Percentiles rank a stretch among this genome's conserved stretches.
phyloP scores from a whole-genome alignment of 2,329 filamentous ascomycete genomes.

The Scedosporium aurantiacum region DNA sequence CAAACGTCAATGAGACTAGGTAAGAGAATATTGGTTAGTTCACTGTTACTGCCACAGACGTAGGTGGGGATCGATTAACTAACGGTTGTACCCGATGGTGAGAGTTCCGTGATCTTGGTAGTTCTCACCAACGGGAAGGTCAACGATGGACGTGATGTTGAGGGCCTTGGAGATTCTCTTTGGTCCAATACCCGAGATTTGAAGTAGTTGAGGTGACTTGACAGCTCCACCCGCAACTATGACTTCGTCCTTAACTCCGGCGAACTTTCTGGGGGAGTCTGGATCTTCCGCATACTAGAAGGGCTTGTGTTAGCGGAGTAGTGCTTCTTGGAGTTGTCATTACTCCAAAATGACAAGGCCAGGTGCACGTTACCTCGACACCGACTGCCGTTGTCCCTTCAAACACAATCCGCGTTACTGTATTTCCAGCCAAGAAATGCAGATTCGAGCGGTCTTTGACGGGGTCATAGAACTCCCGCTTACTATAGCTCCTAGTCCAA shows the following conservation, averaged over 20 bases:
- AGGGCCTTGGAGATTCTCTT: conserved; percentile 26
- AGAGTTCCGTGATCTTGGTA: conserved; percentile 36
- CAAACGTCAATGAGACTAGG: not conserved
- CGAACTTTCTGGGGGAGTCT: conserved; percentile 8
- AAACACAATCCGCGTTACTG: conserved; percentile 14
- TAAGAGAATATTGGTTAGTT: not conserved
- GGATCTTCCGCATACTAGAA: not conserved
- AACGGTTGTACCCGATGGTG: not conserved
- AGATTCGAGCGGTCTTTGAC: conserved; percentile 13
- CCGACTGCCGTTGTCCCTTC: conserved; percentile 16
- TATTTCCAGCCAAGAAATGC: conserved; percentile 14
- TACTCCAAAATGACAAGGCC: not conserved
- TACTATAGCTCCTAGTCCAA: conserved; percentile 17
- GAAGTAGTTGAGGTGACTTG: conserved; percentile 39
- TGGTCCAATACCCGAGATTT: conserved; percentile 38
- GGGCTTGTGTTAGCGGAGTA: too few relatives aligned
- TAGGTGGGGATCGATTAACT: not conserved
- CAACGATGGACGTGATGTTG: conserved; percentile 31
- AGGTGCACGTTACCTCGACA: conserved; percentile 8
- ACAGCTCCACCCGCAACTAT: conserved; percentile 39
- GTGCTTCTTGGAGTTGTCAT: too few relatives aligned
- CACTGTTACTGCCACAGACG: not conserved
- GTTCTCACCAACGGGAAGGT: conserved; percentile 49
- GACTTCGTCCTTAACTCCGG: conserved; percentile 25
- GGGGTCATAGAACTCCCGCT: conserved; percentile 18